These are phyloP conservation scores for Teratosphaeria destructans DNA, from an alignment of 2,329 filamentous ascomycete genomes.

Conservation along the genomic window DNA sequence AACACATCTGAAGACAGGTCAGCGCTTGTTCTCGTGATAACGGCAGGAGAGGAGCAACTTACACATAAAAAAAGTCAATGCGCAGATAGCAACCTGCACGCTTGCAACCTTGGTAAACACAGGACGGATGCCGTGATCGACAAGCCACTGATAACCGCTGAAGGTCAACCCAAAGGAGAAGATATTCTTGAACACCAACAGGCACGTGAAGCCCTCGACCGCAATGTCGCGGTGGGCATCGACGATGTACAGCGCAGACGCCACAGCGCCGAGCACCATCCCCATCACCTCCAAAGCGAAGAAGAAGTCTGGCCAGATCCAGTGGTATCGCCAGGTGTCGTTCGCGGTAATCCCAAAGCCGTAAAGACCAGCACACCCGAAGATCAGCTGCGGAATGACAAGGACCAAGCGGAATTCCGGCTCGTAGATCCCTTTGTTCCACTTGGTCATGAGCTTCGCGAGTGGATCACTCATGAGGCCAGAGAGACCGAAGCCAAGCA, in stretches of 20 bases:
- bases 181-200: conserved; percentile 90
- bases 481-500: conserved; percentile 66
- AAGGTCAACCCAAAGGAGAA: conserved; percentile 82
- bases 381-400: conserved; percentile 69
- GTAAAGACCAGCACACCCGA: conserved; percentile 69
- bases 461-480: conserved; percentile 65
- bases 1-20: conserved; percentile 50
- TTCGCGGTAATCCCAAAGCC: conserved; percentile 69
- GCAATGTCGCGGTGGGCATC: conserved; percentile 83
- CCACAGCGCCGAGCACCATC: conserved; percentile 86
- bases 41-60: conserved; percentile 35
- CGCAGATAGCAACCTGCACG: conserved; percentile 68
- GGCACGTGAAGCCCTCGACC: conserved; percentile 79
- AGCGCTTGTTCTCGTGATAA: neutral
- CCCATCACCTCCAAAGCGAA: conserved; percentile 76
- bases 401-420: conserved; percentile 82
- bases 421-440: conserved; percentile 76
- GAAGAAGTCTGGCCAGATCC: conserved; percentile 67
- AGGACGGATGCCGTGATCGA: conserved; percentile 48
- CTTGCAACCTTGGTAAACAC: conserved; percentile 63
- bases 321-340: conserved; percentile 53
- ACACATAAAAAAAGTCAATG: conserved; percentile 69
- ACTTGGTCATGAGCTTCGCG: conserved; percentile 57
- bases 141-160: conserved; percentile 75
- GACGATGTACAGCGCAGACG: conserved; percentile 77